These are phyloP conservation scores for Triticum timopheevii DNA, from an alignment of 176 grass and related monocot genomes.

Conservation along the genomic window DNA sequence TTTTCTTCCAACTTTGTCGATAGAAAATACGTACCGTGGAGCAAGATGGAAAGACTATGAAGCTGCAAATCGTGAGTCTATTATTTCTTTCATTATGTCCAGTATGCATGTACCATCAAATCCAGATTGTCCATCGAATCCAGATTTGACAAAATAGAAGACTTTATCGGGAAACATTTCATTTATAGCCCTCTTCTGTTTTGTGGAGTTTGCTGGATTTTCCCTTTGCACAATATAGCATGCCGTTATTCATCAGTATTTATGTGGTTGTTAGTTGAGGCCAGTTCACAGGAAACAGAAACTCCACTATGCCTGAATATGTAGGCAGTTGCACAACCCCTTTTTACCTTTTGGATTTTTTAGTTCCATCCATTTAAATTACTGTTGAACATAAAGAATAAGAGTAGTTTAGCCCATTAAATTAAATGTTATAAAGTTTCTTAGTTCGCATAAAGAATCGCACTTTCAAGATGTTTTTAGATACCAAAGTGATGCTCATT, in stretches of 20 bases:
- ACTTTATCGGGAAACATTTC: not conserved
- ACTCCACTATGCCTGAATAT: not conserved
- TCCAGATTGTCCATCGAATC: no score
- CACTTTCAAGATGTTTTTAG: not conserved
- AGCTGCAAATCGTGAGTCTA: slow-evolving; percentile 85
- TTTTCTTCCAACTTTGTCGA: not conserved
- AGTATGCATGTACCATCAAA: not conserved
- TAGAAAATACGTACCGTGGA: slow-evolving; percentile 89
- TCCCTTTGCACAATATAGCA: not conserved
- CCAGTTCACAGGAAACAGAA: not conserved
- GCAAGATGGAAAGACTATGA: slow-evolving; percentile 84
- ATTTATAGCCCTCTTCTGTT: not conserved
- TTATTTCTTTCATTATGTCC: not conserved
- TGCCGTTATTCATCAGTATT: not conserved
- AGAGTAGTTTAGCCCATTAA: not conserved
- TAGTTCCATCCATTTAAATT: not conserved
- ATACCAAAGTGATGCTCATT: not conserved
- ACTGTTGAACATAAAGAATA: no score
- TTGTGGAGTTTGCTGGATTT: not conserved
- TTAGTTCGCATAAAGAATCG: not conserved
- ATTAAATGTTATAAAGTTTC: not conserved
- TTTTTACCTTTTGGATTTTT: not conserved
- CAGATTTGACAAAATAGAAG: not conserved
- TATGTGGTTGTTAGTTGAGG: not conserved
- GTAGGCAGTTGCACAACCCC: not conserved